phyloP scores from a whole-genome alignment of 768 basidiomycete genomes.

The Hygrophorus pudorinus region DNA sequence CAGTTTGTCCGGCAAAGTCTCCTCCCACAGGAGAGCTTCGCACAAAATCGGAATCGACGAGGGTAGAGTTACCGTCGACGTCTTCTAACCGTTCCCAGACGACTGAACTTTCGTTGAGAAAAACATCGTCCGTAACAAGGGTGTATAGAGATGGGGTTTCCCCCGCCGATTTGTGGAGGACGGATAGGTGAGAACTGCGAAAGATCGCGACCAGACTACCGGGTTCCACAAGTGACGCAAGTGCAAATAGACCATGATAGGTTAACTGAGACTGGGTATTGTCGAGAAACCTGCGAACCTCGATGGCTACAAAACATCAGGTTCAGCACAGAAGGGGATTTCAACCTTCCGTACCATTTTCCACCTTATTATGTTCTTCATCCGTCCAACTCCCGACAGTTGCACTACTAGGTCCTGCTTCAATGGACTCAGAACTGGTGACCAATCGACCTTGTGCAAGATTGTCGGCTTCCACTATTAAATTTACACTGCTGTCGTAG shows the following conservation, averaged over 20 bases:
- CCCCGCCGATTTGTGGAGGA: slow-evolving; percentile 57
- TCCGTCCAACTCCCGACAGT: slow-evolving; percentile 29
- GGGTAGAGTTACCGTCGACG: slow-evolving; percentile 71
- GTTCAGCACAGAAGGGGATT: slow-evolving; percentile 1
- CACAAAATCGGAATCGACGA: slow-evolving; percentile 66
- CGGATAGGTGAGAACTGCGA: slow-evolving; percentile 83
- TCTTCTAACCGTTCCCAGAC: slow-evolving; percentile 92
- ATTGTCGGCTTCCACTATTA: slow-evolving; percentile 76
- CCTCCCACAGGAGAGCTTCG: slow-evolving; percentile 63
- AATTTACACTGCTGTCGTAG: slow-evolving; percentile 65
- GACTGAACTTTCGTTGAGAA: slow-evolving; percentile 64
- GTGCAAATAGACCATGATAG: slow-evolving; percentile 77
- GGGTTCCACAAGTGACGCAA: slow-evolving; percentile 51
- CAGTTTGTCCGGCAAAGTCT: slow-evolving; percentile 68
- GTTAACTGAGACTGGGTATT: slow-evolving; percentile 74
- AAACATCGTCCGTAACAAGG: slow-evolving; percentile 80
- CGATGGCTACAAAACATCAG: slow-evolving; percentile 37
- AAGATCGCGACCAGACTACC: slow-evolving; percentile 72
- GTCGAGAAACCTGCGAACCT: slow-evolving; percentile 60
- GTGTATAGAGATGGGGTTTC: slow-evolving; percentile 51
- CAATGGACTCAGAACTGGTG: slow-evolving; percentile 22
- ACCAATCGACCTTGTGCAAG: slow-evolving; percentile 55
- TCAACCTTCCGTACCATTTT: slow-evolving; percentile 44
- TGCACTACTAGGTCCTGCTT: slow-evolving; percentile 15
- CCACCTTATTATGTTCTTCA: slow-evolving; percentile 53